Evolutionary conservation across 345 rosid genomes (phyloP), one percentile per base, ranked within the genome.

Genomic region (Syzygium aqueum): DNA sequence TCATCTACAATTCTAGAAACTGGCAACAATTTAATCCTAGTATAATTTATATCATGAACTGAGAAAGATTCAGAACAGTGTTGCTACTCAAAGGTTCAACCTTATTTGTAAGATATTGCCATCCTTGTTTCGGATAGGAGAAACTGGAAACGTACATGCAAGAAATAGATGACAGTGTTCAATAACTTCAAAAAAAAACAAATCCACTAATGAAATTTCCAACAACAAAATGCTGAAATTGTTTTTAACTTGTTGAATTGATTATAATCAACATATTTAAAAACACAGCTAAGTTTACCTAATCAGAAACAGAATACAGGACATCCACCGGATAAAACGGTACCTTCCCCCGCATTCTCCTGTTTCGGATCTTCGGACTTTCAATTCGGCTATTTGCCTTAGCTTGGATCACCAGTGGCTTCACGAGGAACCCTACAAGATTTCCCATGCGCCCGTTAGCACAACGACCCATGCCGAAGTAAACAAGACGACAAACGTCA

Each of bases 301-400:
- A 73, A 33, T 33, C 46, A 33, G 46, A 73, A 73, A 73, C 25
- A 33, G 25, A 8, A 73, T 1, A 33, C 80, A 33, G 46, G 25
- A 33, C 49, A 73, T 33, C 49, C 49, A 33, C 13, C 6, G 14
- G 25, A 37, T 33, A 73, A 73, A 21, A 46, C 57, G 12, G n/a
- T 85, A 96, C 99, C 98, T 95, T 97, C 92, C 93, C 94, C 87
- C 85, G 93, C 85, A 83, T 91, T 90, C 96, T 95, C 87, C 94
- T 88, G 91, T 96, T 95, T 86, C 91, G 89, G 56, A 90, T 92
- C 91, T 97, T 97, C 0, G 98, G 93, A 52, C 92, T 96, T 89
- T 96, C 98, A 15, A 87, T 91, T 87, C 94, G 87, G 46, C 95
- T 56, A 16, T 91, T 92, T 40, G 90, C 93, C 90, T 91, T 95